These are phyloP conservation scores for Claviceps sp. DNA, from an alignment of 2,329 filamentous ascomycete genomes.

Conservation along the genomic window DNA sequence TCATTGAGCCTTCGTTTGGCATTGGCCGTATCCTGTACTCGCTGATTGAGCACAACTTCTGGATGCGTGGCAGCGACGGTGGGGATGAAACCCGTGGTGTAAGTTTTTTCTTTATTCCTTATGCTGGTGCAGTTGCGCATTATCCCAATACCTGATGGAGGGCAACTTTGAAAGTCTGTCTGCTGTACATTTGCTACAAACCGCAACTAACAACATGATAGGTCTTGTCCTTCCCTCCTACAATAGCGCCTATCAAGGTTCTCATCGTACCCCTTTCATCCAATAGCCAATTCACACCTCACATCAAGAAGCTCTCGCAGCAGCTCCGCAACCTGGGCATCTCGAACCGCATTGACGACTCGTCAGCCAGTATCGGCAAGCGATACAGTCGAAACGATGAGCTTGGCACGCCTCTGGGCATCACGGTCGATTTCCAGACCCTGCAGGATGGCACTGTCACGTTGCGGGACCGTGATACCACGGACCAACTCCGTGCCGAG, in stretches of 20 bases:
- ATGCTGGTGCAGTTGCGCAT: background rate
- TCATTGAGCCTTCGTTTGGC: slow-evolving; percentile 95
- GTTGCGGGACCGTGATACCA: slow-evolving; percentile 80
- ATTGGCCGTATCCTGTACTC: slow-evolving; percentile 91
- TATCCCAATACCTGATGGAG: background rate
- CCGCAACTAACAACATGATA: slow-evolving; percentile 12
- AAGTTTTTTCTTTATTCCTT: slow-evolving; percentile 29
- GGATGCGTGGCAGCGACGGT: slow-evolving; percentile 56
- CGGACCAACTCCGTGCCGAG: slow-evolving; percentile 75
- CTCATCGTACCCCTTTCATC: slow-evolving; percentile 79
- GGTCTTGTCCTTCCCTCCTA: slow-evolving; percentile 41
- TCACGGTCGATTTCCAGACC: slow-evolving; percentile 94
- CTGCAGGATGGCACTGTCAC: slow-evolving; percentile 78
- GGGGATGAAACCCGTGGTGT: slow-evolving; percentile 69
- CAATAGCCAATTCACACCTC: slow-evolving; percentile 69
- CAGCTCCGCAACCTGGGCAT: slow-evolving; percentile 65
- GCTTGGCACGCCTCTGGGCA: slow-evolving; percentile 82
- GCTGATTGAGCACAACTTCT: slow-evolving; percentile 89
- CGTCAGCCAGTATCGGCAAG: slow-evolving; percentile 85
- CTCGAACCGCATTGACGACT: slow-evolving; percentile 79
- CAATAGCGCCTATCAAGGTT: slow-evolving; percentile 88
- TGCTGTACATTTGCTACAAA: slow-evolving; percentile 7
- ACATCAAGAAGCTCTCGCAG: slow-evolving; percentile 57
- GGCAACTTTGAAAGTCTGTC: background rate
- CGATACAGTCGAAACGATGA: slow-evolving; percentile 92